Percentiles rank a stretch among this genome's conserved stretches.
These are phyloP conservation scores for Claviceps sp. DNA, from an alignment of 2,329 filamentous ascomycete genomes.

Conservation along the genomic window DNA sequence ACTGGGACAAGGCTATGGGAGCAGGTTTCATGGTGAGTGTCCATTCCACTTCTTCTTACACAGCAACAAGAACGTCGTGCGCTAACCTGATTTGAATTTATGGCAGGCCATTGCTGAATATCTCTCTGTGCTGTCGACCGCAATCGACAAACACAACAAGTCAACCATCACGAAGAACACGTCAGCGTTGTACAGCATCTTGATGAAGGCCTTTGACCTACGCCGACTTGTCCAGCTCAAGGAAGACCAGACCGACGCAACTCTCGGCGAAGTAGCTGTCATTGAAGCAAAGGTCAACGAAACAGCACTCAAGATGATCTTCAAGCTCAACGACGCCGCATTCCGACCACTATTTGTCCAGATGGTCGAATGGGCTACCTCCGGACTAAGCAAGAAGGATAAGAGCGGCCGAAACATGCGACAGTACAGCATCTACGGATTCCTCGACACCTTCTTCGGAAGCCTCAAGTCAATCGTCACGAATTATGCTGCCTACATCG, in stretches of 20 bases:
- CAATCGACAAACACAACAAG: constrained; percentile 70
- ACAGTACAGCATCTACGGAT: constrained; percentile 66
- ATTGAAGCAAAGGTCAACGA: constrained; percentile 56
- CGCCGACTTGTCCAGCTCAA: constrained; percentile 41
- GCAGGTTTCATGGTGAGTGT: constrained; percentile 47
- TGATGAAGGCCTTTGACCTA: constrained; percentile 50
- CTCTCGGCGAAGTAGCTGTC: constrained; percentile 34
- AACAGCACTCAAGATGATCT: constrained; percentile 75
- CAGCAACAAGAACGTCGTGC: not conserved
- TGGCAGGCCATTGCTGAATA: constrained; percentile 52
- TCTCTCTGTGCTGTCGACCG: constrained; percentile 53
- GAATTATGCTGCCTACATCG: constrained; percentile 72
- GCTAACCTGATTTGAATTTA: not conserved
- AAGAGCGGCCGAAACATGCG: constrained; percentile 43
- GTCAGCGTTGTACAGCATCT: constrained; percentile 50
- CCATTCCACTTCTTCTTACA: not conserved
- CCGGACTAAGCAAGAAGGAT: constrained; percentile 49
- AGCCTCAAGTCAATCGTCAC: constrained; percentile 90
- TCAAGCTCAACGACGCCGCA: constrained; percentile 87
- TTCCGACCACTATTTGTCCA: constrained; percentile 86
- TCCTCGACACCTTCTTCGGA: constrained; percentile 67
- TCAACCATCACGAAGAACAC: constrained; percentile 64
- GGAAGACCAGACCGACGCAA: constrained; percentile 30
- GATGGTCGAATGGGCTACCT: constrained; percentile 68
- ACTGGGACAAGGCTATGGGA: constrained; percentile 52